Base-by-base conservation (phyloP, 2,329 filamentous ascomycete genomes). In the Penicillium rolfsii region DNA sequence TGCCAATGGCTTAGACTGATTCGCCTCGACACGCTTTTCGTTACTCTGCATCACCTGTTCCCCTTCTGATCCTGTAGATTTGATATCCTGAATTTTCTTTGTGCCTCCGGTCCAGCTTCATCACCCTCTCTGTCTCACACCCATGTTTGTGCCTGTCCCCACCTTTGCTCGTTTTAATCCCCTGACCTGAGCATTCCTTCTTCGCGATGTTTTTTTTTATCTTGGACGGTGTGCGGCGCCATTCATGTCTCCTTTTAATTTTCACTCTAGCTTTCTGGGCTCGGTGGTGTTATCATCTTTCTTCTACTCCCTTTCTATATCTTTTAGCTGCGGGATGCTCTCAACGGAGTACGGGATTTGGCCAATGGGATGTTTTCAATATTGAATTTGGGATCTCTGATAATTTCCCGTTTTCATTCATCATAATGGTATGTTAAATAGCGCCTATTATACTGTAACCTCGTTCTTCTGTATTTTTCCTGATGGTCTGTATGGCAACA, bases 141-240 rank as follows among this genome's bases (percentile, higher is more conserved):
- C n/a, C 28, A 2, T 14, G 43, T 28, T 12, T 36, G 12, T 36
- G 2, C 14, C 35, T 36, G 16, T 40, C 2, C 36, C 19, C 9
- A 9, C 7, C n/a, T 43, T 19, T 43, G 3, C 19, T 8, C 40
- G 3, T 1, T 48, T 19, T 52, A 11, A 28, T 35, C 16, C 16
- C 19, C 28, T 12, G 5, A 22, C 58, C 19, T n/a, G 5, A 22
- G 46, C 12, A n/a, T 30, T 41, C 35, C 16, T 19, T 12, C 45
- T 58, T 26, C n/a, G 28, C 55, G 40, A 26, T 33, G 30, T 35
- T 38, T 54, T 53, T 33, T 14, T 14, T n/a, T 55, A 1, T 50
- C n/a, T 57, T 46, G 62, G 59, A 55, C 49, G 67, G 64, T 66
- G 63, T 63, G 64, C 55, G 66, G 64, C 64, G 64, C 57, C 64